Evolutionary conservation across 2,329 filamentous ascomycete species (phyloP).

Genomic region (Fusarium caatingaense): DNA sequence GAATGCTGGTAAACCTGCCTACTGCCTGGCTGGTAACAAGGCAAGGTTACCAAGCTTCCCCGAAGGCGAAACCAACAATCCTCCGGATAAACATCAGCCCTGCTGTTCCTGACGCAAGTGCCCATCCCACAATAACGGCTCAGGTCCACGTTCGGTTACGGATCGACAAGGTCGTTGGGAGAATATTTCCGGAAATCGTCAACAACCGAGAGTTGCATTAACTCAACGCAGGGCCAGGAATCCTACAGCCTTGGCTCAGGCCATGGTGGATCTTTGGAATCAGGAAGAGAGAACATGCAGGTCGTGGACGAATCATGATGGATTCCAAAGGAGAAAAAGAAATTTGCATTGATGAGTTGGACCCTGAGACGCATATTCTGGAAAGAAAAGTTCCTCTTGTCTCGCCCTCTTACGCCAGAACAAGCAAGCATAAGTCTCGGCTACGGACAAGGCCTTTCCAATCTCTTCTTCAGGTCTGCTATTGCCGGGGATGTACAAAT

Average conservation of each 20-base stretch:
- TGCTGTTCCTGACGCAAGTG: background rate
- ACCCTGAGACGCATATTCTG: too few relatives aligned
- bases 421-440: background rate
- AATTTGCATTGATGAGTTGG: background rate
- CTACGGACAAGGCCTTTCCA: background rate
- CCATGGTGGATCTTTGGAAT: background rate
- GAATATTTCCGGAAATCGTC: background rate
- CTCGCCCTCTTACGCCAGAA: background rate
- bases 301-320: background rate
- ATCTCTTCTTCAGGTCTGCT: background rate
- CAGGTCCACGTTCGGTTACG: background rate
- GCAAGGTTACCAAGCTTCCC: background rate
- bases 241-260: constrained; percentile 9
- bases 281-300: constrained; percentile 6
- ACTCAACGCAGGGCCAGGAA: background rate
- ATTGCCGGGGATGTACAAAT: background rate
- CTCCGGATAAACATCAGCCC: background rate
- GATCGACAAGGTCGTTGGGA: constrained; percentile 10
- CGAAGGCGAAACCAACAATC: background rate
- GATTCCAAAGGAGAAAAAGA: background rate
- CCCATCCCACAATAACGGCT: constrained; percentile 6
- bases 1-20: too few relatives aligned
- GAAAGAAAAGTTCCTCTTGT: background rate
- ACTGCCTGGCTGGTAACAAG: too few relatives aligned
- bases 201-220: background rate